These are phyloP conservation scores for Ascochyta rabiei DNA, from an alignment of 2,329 filamentous ascomycete species.

Conservation along the genomic window DNA sequence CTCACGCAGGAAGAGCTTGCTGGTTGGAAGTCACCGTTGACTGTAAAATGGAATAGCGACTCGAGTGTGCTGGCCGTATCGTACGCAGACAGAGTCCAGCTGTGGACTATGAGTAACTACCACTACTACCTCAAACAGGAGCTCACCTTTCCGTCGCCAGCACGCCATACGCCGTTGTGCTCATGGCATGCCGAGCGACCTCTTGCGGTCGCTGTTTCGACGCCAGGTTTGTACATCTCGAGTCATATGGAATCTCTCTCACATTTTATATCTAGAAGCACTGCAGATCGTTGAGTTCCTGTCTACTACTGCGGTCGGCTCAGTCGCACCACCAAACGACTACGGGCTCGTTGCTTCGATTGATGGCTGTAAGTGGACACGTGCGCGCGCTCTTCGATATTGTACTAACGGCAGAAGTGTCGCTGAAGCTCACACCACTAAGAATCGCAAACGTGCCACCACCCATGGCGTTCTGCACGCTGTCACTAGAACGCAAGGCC, in stretches of 20 bases:
- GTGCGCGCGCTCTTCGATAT: constrained; percentile 1
- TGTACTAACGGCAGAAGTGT: constrained; percentile 47
- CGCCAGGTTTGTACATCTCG: constrained; percentile 25
- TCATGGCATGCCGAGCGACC: constrained; percentile 87
- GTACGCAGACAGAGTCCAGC: constrained; percentile 75
- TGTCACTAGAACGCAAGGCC: constrained; percentile 66
- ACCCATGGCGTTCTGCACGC: constrained; percentile 84
- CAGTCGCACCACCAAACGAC: constrained; percentile 73
- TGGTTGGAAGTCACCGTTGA: constrained; percentile 63
- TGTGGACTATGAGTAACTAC: constrained; percentile 98
- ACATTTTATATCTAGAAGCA: constrained; percentile 40
- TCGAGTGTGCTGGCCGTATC: constrained; percentile 88
- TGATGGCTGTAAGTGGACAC: constrained; percentile 68
- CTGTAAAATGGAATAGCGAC: constrained; percentile 86
- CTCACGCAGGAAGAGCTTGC: constrained; percentile 64
- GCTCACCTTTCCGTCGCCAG: constrained; percentile 52
- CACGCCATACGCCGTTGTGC: constrained; percentile 23
- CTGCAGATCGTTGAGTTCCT: constrained; percentile 68
- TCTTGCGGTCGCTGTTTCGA: constrained; percentile 67
- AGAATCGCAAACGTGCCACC: constrained; percentile 85
- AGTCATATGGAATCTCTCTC: not conserved
- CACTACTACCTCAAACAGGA: constrained; percentile 98
- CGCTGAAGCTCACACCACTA: constrained; percentile 83
- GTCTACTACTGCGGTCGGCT: constrained; percentile 71
- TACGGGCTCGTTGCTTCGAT: constrained; percentile 81